Evolutionary conservation across 1,284 basidiomycete genomes (phyloP).

Genomic region (Omphalotus olearius): DNA sequence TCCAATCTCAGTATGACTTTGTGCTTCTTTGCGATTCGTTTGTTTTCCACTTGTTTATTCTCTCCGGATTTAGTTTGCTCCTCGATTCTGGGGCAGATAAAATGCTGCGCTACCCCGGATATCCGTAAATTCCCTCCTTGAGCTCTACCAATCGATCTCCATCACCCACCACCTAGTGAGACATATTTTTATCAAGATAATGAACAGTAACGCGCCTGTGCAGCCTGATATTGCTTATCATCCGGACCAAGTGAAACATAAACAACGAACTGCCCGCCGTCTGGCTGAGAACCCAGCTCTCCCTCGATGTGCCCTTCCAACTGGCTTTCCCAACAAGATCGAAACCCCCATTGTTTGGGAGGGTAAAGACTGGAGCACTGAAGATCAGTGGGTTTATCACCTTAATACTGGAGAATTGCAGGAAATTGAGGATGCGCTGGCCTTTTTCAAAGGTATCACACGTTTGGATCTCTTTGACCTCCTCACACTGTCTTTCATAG

Average conservation of each 20-base stretch:
- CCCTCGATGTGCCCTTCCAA: conserved; percentile 28
- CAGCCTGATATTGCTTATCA: conserved; percentile 41
- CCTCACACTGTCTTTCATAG: conserved; percentile 8
- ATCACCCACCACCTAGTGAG: no score
- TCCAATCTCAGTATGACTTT: no score
- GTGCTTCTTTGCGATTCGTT: no score
- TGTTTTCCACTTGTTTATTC: no score
- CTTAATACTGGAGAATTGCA: conserved; percentile 28
- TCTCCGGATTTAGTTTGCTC: no score
- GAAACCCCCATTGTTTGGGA: conserved; percentile 38
- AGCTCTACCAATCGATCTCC: no score
- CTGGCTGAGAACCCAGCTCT: conserved; percentile 32
- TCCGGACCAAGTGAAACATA: conserved; percentile 33
- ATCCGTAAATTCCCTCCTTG: no score
- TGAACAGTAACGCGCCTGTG: conserved; percentile 13
- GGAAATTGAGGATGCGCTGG: conserved; percentile 33
- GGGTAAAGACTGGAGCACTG: conserved; percentile 36
- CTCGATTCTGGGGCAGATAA: no score
- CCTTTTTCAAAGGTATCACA: conserved; percentile 32
- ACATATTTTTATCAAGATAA: not conserved
- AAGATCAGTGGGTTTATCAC: conserved; percentile 36
- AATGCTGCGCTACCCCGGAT: no score
- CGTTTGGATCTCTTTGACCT: not conserved
- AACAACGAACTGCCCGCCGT: conserved; percentile 31
- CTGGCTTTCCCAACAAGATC: conserved; percentile 30